Evolutionary conservation across 495 filamentous ascomycete genomes (phyloP).

Genomic region (Neurospora sp.): DNA sequence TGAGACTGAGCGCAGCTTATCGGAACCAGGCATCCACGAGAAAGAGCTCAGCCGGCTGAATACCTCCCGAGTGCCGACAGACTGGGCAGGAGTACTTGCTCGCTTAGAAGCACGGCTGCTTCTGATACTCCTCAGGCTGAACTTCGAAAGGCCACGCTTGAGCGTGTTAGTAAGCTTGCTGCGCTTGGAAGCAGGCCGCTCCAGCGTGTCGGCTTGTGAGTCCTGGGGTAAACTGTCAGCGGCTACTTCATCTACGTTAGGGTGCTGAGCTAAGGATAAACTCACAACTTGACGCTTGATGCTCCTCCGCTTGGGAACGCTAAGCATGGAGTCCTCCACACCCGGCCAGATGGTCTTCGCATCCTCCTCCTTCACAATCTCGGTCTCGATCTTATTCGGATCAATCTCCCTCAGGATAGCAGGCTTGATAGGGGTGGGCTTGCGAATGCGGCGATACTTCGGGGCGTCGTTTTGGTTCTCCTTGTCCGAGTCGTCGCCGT

Average conservation of each 20-base stretch:
- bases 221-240: not conserved
- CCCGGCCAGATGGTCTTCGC: not conserved
- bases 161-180: constrained; percentile 2
- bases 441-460: not conserved
- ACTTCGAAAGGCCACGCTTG: constrained; percentile 3
- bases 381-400: not conserved
- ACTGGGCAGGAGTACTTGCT: not conserved
- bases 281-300: not conserved
- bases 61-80: not conserved
- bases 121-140: not conserved
- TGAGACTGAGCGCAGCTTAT: not conserved
- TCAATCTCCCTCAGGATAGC: not conserved
- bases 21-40: not conserved
- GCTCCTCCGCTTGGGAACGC: not conserved
- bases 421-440: not conserved
- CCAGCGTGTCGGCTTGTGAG: not conserved
- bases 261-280: not conserved
- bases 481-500: not conserved
- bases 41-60: constrained; percentile 5
- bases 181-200: constrained; percentile 6
- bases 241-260: not conserved
- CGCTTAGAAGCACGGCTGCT: not conserved
- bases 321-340: not conserved
- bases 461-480: not conserved
- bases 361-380: not conserved